phyloP scores from a whole-genome alignment of 768 basidiomycete species.

The Leccinum subgranulosum region DNA sequence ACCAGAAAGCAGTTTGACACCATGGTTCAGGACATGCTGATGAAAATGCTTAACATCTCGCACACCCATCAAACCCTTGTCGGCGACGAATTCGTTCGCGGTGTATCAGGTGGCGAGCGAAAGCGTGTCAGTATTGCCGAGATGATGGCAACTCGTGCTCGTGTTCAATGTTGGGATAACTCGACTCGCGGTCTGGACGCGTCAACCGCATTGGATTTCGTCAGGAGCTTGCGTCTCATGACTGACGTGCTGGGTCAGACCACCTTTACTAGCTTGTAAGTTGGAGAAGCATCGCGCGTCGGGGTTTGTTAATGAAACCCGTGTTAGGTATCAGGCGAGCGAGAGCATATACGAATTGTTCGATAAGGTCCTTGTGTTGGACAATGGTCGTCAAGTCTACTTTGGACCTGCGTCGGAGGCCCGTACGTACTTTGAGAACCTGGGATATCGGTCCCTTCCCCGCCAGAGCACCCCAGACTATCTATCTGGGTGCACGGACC shows the following conservation, averaged over 20 bases:
- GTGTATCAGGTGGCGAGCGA: constrained; percentile 76
- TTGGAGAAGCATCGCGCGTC: background rate
- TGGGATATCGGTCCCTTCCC: constrained; percentile 72
- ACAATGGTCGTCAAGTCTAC: constrained; percentile 79
- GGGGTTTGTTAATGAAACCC: background rate
- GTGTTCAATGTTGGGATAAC: constrained; percentile 82
- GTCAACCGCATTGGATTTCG: constrained; percentile 86
- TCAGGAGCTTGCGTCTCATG: constrained; percentile 72
- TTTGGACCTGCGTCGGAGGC: constrained; percentile 74
- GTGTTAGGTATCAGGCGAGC: constrained; percentile 68
- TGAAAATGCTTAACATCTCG: constrained; percentile 79
- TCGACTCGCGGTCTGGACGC: constrained; percentile 81
- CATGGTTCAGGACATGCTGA: constrained; percentile 56
- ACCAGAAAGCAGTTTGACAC: constrained; percentile 55
- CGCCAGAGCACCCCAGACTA: constrained; percentile 87
- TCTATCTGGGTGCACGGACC: constrained; percentile 79
- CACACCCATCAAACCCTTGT: constrained; percentile 79
- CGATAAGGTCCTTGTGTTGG: constrained; percentile 85
- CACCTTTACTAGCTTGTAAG: constrained; percentile 74
- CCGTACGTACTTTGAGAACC: constrained; percentile 69
- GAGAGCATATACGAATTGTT: constrained; percentile 76
- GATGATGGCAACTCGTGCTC: constrained; percentile 80
- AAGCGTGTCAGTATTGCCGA: constrained; percentile 84
- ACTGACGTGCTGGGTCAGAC: constrained; percentile 82
- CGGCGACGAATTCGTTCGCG: constrained; percentile 83